These are phyloP conservation scores for Globisporangium nagaii DNA, from an alignment of 352 stramenopile species.

Conservation along the genomic window DNA sequence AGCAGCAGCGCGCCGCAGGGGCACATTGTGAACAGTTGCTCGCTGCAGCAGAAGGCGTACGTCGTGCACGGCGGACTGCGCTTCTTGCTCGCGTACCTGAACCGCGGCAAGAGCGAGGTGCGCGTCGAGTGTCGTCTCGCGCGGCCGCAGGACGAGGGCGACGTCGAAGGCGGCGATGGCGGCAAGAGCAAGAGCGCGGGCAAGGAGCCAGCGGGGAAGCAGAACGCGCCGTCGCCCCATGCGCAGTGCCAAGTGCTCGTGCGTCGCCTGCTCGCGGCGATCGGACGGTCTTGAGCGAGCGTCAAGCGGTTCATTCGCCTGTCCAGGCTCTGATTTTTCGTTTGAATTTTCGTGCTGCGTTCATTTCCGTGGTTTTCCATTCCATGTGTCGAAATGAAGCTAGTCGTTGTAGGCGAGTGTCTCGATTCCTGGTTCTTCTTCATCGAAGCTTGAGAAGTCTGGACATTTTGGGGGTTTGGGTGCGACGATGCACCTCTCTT, in stretches of 20 bases:
- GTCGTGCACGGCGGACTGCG: neutral
- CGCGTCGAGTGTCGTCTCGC: neutral
- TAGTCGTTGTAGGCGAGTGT: no score
- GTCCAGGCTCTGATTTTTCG: no score
- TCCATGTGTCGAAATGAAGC: neutral
- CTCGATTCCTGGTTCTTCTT: neutral
- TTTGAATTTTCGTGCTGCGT: no score
- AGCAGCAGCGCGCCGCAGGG: neutral
- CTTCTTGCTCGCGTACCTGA: constrained; percentile 1
- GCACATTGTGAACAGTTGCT: neutral
- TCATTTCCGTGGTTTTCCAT: no score
- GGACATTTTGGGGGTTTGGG: no score
- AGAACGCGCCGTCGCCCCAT: neutral
- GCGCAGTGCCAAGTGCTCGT: neutral
- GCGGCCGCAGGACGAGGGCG: neutral
- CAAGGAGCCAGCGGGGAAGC: neutral
- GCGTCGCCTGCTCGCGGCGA: neutral
- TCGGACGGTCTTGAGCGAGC: neutral
- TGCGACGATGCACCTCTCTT: no score
- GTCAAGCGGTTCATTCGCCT: no score
- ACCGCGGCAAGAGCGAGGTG: neutral
- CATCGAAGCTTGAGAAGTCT: neutral
- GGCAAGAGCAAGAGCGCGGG: neutral
- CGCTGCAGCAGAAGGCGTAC: neutral
- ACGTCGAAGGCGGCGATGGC: neutral